Evolutionary conservation across 75 land plant genomes (phyloP).

Genomic region (Chamaecyparis obtusa): DNA sequence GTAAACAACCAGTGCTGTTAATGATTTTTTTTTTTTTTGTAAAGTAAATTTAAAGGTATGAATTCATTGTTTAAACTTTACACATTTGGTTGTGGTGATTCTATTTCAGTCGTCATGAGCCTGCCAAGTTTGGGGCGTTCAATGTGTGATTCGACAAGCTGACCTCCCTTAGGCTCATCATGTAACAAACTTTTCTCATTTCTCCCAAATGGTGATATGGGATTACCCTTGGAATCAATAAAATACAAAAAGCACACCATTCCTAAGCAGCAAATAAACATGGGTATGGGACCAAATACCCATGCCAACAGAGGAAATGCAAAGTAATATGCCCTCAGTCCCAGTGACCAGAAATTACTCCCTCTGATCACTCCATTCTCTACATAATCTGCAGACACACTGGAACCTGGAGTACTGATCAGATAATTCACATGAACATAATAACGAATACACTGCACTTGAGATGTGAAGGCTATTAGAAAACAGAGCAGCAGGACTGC

Average conservation of each 20-base stretch:
- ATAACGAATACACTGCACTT: slow-evolving; percentile 73
- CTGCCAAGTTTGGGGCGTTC: too few relatives aligned
- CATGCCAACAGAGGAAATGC: slow-evolving; percentile 81
- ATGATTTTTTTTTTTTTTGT: too few relatives aligned
- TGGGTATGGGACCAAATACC: slow-evolving; percentile 88
- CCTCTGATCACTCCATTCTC: slow-evolving; percentile 57
- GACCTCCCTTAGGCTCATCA: too few relatives aligned
- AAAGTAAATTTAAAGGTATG: too few relatives aligned
- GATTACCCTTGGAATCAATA: slow-evolving; percentile 49
- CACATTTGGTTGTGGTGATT: too few relatives aligned
- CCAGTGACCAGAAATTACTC: slow-evolving; percentile 76
- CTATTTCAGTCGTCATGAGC: too few relatives aligned
- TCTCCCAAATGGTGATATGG: slow-evolving; percentile 12
- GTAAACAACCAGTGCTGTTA: too few relatives aligned
- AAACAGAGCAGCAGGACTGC: slow-evolving; percentile 62
- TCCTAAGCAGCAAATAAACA: slow-evolving; percentile 43
- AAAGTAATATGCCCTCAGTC: slow-evolving; percentile 72
- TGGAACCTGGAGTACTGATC: slow-evolving; percentile 35
- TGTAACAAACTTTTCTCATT: too few relatives aligned
- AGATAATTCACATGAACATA: slow-evolving; percentile 76
- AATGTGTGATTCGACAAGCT: too few relatives aligned
- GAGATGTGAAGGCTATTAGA: slow-evolving; percentile 63
- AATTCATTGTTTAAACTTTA: too few relatives aligned
- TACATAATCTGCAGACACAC: slow-evolving; percentile 43
- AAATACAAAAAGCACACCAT: slow-evolving; percentile 47